Base-by-base conservation (phyloP, 768 basidiomycete genomes). In the Leccinum arenicola region DNA sequence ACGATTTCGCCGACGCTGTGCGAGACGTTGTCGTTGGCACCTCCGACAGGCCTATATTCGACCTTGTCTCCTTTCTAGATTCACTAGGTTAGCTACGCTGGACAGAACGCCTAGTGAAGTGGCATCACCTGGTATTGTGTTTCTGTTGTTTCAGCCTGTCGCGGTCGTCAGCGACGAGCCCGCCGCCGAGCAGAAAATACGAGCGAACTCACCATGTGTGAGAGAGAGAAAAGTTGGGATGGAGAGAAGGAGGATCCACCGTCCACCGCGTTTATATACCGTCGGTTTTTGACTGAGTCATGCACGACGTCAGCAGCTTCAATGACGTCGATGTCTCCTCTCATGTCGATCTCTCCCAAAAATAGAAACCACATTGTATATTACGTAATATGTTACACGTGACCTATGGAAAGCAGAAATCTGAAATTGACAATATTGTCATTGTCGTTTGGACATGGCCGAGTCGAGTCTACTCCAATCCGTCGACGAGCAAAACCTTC, bases 21-120 rank as follows among this genome's bases (percentile, higher is more conserved):
- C 3, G 76, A 63, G 52, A 80, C 75, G 19, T 76, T 77, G 61
- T 79, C 77, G 6, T 56, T 21, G 8, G 52, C 63, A 21, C 77
- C 78, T 10, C 79, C 79, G 33, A 79, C 73, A 43, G 76, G 76
- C 53, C 76, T 72, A 58, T 80, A 80, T 62, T 78, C 77, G 62
- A 80, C 75, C 58, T 66, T 74, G 60, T 80, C 77, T 54, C 77
- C 78, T 59, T 70, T 62, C 75, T 74, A 27, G 3, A 3, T 2
- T 33, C n/a, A 10, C 12, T 17, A 40, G 11, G 33, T 68, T n/a
- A 68, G 57, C 10, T 8, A 2, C 12, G 1, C 6, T 7, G n/a
- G 10, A 7, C 7, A 3, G 0, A 27, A 6, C 4, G 6, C 12
- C 25, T 17, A 17, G 15, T 17, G 4, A 15, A 15, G 4, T 0